Conservation (phyloP, 208 protist genomes). For the Leptomonas pyrrhocoris region DNA sequence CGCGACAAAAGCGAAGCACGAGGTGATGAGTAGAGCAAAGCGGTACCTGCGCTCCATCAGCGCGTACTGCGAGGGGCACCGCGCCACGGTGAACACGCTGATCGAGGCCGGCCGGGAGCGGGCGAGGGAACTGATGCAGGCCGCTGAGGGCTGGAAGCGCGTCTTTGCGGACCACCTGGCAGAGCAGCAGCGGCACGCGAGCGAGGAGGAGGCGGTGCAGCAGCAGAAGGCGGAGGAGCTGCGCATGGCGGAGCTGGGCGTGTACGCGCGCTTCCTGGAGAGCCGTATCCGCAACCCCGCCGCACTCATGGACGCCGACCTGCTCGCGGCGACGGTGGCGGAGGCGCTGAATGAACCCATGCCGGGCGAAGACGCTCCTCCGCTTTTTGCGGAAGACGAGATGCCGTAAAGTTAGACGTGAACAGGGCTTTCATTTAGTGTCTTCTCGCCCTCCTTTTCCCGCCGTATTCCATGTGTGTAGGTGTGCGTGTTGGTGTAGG, state of each 20-base stretch:
- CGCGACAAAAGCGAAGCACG: conserved; percentile 26
- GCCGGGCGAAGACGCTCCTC: background rate
- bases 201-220: conserved; percentile 39
- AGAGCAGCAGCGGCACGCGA: conserved; percentile 41
- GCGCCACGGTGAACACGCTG: conserved; percentile 45
- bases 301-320: conserved; percentile 24
- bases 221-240: conserved; percentile 45
- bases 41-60: conserved; percentile 36
- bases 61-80: conserved; percentile 64
- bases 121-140: conserved; percentile 41
- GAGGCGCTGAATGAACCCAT: conserved; percentile 20
- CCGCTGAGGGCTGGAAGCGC: conserved; percentile 49
- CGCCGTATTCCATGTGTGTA: too few species aligned
- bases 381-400: conserved; percentile 6
- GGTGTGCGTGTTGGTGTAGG: too few species aligned
- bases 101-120: conserved; percentile 51
- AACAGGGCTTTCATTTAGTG: background rate
- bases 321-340: conserved; percentile 25
- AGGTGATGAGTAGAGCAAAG: conserved; percentile 42
- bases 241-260: conserved; percentile 34
- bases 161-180: conserved; percentile 45
- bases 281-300: conserved; percentile 27
- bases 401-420: background rate
- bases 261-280: conserved; percentile 46
- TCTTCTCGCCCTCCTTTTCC: background rate